Base-by-base conservation (phyloP, 768 basidiomycete species). In the Suillus weaverae region DNA sequence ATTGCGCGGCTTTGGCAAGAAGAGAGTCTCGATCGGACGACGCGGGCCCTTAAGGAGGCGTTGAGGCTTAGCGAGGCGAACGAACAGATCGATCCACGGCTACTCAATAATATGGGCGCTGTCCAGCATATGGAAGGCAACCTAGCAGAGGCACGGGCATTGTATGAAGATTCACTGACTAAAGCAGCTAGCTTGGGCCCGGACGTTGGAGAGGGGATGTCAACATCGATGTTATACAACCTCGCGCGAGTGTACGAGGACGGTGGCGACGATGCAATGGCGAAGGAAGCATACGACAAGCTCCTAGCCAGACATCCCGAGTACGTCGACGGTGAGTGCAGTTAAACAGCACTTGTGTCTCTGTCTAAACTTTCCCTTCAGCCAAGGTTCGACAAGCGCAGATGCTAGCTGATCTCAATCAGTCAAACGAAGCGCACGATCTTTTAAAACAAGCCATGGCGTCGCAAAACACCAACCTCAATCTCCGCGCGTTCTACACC, bases 341-440 rank as follows among this genome's bases (percentile, higher is more conserved):
- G 56, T 9, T 26, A 20, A 39, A 18, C 13, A 39, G 10, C 60
- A 22, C 35, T 46, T 8, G 26, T 8, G 35, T 50, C 43, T 41
- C 62, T 16, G 11, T 44, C 65, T 75, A 36, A 76, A n/a, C n/a
- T 48, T 5, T 14, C 48, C 48, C 51, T 60, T 50, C 70, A 99
- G 97, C 96, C 68, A 99, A 99, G 81, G 86, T 97, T 51, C 90
- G 97, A 32, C 90, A 93, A 67, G 93, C 96, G 0, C 86, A 91
- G 20, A 89, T 98, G 84, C 82, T 90, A 0, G 81, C 87, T 1
- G 81, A 82, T 33, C 71, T 89, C 20, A 92, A 91, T 63, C 86
- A 88, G 22, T 82, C 87, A 69, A 88, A 90, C 68, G 90, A 92
- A 2, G 95, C 95, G 0, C 93, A 97, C 73, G 90, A 90, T 1